These are phyloP conservation scores for Mycena rosella DNA, from an alignment of 768 basidiomycete genomes.

Conservation along the genomic window DNA sequence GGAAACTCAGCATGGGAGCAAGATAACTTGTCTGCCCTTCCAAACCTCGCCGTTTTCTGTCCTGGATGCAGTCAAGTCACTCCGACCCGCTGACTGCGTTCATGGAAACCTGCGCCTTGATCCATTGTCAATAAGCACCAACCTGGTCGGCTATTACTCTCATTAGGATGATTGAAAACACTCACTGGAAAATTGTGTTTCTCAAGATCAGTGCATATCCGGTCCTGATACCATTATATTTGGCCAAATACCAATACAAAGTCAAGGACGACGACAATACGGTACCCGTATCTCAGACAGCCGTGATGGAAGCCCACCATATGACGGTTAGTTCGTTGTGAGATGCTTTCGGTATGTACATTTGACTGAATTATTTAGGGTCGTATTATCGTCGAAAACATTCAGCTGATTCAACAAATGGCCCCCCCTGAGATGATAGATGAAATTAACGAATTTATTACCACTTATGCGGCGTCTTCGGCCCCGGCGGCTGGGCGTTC, in stretches of 20 bases:
- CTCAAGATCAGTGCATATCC: constrained; percentile 70
- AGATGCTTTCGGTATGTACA: background rate
- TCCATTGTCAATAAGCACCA: constrained; percentile 58
- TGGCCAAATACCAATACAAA: constrained; percentile 68
- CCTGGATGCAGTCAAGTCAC: constrained; percentile 51
- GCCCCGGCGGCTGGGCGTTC: too few species aligned
- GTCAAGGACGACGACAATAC: constrained; percentile 10
- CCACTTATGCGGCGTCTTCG: too few species aligned
- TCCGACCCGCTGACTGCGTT: constrained; percentile 51
- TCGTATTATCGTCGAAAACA: constrained; percentile 28
- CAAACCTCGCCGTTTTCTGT: constrained; percentile 65
- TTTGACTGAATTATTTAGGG: constrained; percentile 19
- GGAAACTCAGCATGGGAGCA: constrained; percentile 59
- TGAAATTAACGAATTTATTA: too few species aligned
- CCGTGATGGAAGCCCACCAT: constrained; percentile 51
- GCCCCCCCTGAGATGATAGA: too few species aligned
- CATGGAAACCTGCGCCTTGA: constrained; percentile 54
- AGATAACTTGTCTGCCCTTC: constrained; percentile 71
- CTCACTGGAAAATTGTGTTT: constrained; percentile 17
- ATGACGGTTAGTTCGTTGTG: constrained; percentile 40
- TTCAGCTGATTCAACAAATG: too few species aligned
- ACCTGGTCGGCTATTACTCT: constrained; percentile 54
- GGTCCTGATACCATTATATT: constrained; percentile 73
- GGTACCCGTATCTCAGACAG: constrained; percentile 33
- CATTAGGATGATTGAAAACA: constrained; percentile 40